phyloP scores from a whole-genome alignment of 179 eudicot species.

The Heliamphora pulchella region DNA sequence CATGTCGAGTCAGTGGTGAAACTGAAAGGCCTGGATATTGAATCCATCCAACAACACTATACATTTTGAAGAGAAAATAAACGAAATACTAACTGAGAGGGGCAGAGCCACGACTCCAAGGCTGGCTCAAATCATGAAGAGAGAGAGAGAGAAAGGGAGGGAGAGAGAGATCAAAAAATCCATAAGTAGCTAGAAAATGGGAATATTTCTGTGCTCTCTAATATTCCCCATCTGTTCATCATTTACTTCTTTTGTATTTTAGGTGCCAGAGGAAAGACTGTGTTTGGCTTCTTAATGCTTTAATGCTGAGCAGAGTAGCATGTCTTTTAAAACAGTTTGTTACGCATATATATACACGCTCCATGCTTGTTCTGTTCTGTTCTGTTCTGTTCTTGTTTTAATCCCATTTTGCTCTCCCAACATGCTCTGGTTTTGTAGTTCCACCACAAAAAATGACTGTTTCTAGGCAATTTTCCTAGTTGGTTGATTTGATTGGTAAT shows the following conservation, averaged over 20 bases:
- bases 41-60: constrained; percentile 28
- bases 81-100: neutral
- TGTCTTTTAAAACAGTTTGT: too few relatives aligned
- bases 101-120: neutral
- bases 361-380: too few relatives aligned
- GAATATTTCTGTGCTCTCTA: neutral
- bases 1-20: constrained; percentile 24
- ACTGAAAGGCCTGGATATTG: too few relatives aligned
- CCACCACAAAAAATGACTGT: too few relatives aligned
- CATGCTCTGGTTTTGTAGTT: too few relatives aligned
- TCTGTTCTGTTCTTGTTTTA: too few relatives aligned
- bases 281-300: constrained; percentile 16
- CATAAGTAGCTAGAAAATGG: constrained; percentile 14
- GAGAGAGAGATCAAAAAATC: neutral
- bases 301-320: neutral
- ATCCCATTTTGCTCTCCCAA: too few relatives aligned
- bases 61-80: constrained; percentile 24
- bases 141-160: neutral
- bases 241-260: neutral
- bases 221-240: neutral
- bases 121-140: constrained; percentile 3
- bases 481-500: too few relatives aligned
- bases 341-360: too few relatives aligned
- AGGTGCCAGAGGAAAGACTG: constrained; percentile 7
- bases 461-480: too few relatives aligned